Percentiles rank a stretch among this genome's conserved stretches.
These are phyloP conservation scores for Elaeis oleifera DNA, from an alignment of 202 grass and related monocot genomes.

Conservation along the genomic window DNA sequence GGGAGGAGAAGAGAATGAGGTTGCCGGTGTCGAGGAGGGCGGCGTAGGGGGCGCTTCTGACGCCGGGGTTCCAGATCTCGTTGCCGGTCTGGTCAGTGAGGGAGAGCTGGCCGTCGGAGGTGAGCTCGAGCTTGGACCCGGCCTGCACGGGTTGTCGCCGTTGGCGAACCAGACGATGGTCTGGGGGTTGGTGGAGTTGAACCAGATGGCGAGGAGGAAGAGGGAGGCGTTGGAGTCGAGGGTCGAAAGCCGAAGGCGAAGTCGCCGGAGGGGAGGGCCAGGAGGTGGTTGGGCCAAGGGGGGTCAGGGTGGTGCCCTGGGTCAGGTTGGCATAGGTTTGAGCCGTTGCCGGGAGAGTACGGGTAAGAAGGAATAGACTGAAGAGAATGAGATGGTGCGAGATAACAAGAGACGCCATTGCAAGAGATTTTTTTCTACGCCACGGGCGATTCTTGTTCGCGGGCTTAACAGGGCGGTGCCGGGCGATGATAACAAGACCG, in stretches of 20 bases:
- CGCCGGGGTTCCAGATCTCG: neutral
- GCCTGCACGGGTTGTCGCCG: neutral
- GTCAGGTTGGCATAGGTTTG: slow-evolving; percentile 5
- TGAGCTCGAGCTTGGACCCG: slow-evolving; percentile 4
- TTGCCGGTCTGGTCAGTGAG: slow-evolving; percentile 3
- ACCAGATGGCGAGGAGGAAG: slow-evolving; percentile 25
- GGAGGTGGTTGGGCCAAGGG: neutral
- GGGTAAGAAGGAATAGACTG: no score
- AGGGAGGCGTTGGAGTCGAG: slow-evolving; percentile 2
- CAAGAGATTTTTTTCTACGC: no score
- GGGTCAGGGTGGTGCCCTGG: slow-evolving; percentile 9
- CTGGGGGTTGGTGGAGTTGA: slow-evolving; percentile 2
- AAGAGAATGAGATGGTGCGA: no score
- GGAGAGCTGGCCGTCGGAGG: slow-evolving; percentile 10
- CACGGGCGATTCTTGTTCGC: no score
- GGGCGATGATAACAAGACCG: no score
- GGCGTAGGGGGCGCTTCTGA: neutral
- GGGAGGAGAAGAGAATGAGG: neutral
- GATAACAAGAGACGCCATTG: no score
- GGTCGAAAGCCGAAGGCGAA: slow-evolving; percentile 26
- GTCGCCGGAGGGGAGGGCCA: slow-evolving; percentile 21
- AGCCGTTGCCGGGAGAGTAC: no score
- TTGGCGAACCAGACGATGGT: slow-evolving; percentile 15
- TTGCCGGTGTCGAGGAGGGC: slow-evolving; percentile 10
- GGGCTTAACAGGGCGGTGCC: no score